phyloP scores from a whole-genome alignment of 2,329 filamentous ascomycete species.

The Rutstroemia sp. region DNA sequence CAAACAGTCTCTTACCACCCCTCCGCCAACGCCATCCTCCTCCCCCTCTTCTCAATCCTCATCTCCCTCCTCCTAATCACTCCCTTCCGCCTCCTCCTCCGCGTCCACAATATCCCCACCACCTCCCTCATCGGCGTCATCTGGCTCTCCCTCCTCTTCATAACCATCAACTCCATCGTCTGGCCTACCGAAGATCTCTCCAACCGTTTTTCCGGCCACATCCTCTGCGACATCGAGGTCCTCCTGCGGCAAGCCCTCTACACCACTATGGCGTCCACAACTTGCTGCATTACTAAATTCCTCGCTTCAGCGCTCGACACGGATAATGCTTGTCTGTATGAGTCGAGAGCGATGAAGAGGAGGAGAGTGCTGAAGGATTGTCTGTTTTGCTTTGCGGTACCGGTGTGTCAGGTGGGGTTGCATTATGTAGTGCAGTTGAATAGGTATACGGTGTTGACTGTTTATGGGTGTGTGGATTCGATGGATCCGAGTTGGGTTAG shows the following conservation, averaged over 20 bases:
- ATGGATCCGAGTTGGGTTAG: constrained; percentile 51
- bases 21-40: constrained; percentile 29
- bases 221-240: constrained; percentile 57
- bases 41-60: constrained; percentile 33
- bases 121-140: constrained; percentile 49
- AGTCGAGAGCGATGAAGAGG: constrained; percentile 40
- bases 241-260: constrained; percentile 48
- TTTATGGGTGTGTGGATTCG: constrained; percentile 50
- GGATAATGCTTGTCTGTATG: constrained; percentile 42
- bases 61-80: constrained; percentile 41
- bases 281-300: constrained; percentile 51
- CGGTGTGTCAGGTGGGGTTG: constrained; percentile 44
- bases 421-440: constrained; percentile 53
- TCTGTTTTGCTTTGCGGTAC: constrained; percentile 47
- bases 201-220: constrained; percentile 48
- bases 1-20: not conserved
- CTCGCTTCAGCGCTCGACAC: constrained; percentile 55
- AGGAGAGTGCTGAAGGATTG: constrained; percentile 43
- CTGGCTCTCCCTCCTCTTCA: constrained; percentile 48
- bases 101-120: constrained; percentile 53
- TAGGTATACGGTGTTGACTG: constrained; percentile 50
- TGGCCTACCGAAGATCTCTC: constrained; percentile 52
- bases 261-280: constrained; percentile 43
- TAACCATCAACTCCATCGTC: constrained; percentile 54
- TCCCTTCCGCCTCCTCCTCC: constrained; percentile 52